A percentile compares a stretch with the other conserved stretches of the same genome.
phyloP scores from a whole-genome alignment of 2,329 filamentous ascomycete genomes.

The Penicillium olsonii region DNA sequence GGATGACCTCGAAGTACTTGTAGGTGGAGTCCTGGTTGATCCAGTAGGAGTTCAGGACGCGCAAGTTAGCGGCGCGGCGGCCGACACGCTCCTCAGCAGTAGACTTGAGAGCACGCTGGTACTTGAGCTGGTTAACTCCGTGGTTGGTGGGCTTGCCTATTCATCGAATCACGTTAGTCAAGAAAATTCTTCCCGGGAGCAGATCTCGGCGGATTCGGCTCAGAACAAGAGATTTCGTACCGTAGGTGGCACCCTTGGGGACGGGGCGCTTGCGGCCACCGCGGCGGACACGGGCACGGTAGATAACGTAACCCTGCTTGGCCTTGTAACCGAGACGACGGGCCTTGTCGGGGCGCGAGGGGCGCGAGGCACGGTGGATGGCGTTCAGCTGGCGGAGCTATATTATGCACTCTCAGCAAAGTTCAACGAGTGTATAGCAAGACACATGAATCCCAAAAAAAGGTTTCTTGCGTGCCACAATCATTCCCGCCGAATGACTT shows the following conservation, averaged over 20 bases:
- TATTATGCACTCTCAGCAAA: slow-evolving; percentile 99
- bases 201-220: neutral
- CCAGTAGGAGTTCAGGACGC: slow-evolving; percentile 99
- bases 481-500: slow-evolving; percentile 38
- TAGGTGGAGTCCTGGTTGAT: slow-evolving; percentile 99
- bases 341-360: slow-evolving; percentile 99
- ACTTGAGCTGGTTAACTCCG: slow-evolving; percentile 99
- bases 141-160: slow-evolving; percentile 99
- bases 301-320: slow-evolving; percentile 99
- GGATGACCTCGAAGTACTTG: slow-evolving; percentile 99
- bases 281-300: slow-evolving; percentile 96
- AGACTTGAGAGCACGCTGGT: slow-evolving; percentile 97
- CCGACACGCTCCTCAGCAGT: slow-evolving; percentile 99
- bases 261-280: slow-evolving; percentile 98
- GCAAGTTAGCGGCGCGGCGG: slow-evolving; percentile 97
- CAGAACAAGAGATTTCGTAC: slow-evolving; percentile 55
- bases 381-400: slow-evolving; percentile 99
- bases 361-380: slow-evolving; percentile 97
- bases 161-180: slow-evolving; percentile 21
- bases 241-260: slow-evolving; percentile 97
- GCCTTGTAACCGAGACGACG: slow-evolving; percentile 99
- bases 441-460: slow-evolving; percentile 45
- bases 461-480: slow-evolving; percentile 48
- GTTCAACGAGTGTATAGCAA: slow-evolving; percentile 99
- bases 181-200: slow-evolving; percentile 21